Percentiles rank a stretch among this genome's conserved stretches.
These are phyloP conservation scores for Nematocida minor DNA, from an alignment of 371 early-diverging fungal species.

Conservation along the genomic window DNA sequence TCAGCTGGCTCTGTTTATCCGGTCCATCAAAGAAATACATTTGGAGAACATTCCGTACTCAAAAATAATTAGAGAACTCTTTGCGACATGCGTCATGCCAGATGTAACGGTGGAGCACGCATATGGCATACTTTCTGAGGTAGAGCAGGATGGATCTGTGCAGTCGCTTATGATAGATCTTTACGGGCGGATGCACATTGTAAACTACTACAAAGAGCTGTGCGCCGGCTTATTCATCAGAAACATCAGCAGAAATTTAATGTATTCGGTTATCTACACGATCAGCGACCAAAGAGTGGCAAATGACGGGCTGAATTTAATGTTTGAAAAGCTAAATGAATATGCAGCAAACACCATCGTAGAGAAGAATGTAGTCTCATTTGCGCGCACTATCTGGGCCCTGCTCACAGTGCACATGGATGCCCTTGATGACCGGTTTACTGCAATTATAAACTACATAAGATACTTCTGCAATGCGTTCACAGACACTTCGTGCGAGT, in stretches of 20 bases:
- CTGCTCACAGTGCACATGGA: slow-evolving; percentile 6
- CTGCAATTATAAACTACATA: neutral
- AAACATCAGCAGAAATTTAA: neutral
- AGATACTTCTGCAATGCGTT: slow-evolving; percentile 33
- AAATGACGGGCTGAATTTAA: neutral
- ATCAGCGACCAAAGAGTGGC: slow-evolving; percentile 16
- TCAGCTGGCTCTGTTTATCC: slow-evolving; percentile 1
- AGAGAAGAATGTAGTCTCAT: slow-evolving; percentile 11
- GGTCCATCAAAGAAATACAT: neutral
- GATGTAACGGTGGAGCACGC: slow-evolving; percentile 35
- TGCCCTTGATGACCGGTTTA: slow-evolving; percentile 30
- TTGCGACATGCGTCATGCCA: neutral
- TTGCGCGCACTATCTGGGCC: slow-evolving; percentile 32
- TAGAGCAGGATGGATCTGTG: neutral
- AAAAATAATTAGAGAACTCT: neutral
- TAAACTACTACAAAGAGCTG: slow-evolving; percentile 44
- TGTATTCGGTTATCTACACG: slow-evolving; percentile 16
- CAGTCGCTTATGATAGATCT: neutral
- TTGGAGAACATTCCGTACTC: slow-evolving; percentile 22
- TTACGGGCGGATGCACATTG: slow-evolving; percentile 29
- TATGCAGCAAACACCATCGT: neutral
- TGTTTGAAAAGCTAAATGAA: neutral
- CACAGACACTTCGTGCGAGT: slow-evolving; percentile 19
- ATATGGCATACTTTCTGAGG: slow-evolving; percentile 5
- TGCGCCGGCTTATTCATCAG: neutral